Evolutionary conservation across 805 yeast genomes (phyloP).

Genomic region (Spathaspora passalidarum): DNA sequence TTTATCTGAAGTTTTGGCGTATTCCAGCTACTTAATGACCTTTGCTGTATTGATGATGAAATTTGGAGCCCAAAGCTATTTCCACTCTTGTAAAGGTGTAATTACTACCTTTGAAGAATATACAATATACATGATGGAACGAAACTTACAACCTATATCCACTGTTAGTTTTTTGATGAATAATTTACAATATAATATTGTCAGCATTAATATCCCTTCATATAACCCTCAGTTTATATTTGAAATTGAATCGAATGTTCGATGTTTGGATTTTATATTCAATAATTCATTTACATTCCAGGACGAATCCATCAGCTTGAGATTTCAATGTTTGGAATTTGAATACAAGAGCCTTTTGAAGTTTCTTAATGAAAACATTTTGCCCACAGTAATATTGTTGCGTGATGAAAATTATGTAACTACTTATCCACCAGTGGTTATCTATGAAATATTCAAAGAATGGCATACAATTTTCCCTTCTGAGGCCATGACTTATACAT

Average conservation of each 20-base stretch:
- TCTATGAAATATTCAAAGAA: constrained; percentile 16
- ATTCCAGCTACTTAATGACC: constrained; percentile 6
- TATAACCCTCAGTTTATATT: constrained; percentile 20
- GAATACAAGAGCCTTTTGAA: constrained; percentile 15
- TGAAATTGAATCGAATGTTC: constrained; percentile 16
- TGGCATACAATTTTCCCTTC: constrained; percentile 22
- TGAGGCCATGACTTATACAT: constrained; percentile 11
- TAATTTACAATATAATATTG: constrained; percentile 12
- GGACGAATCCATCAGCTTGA: neutral
- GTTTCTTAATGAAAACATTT: constrained; percentile 14
- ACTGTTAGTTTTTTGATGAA: constrained; percentile 8
- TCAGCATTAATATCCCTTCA: constrained; percentile 20
- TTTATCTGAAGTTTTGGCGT: constrained; percentile 3
- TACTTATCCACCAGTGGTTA: constrained; percentile 16
- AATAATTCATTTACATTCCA: neutral
- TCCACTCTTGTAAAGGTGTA: constrained; percentile 9
- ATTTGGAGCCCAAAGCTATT: constrained; percentile 11
- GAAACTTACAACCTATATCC: constrained; percentile 1
- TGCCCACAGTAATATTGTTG: constrained; percentile 13
- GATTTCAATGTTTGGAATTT: constrained; percentile 5
- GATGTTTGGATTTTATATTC: constrained; percentile 11
- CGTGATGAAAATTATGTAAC: constrained; percentile 15
- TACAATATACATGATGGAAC: constrained; percentile 1
- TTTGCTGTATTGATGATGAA: constrained; percentile 9
- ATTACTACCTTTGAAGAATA: constrained; percentile 7